Percentiles rank a stretch among this genome's conserved stretches.
These are phyloP conservation scores for Chaetomiaceae sp. DNA, from an alignment of 2,329 filamentous ascomycete species.

Conservation along the genomic window DNA sequence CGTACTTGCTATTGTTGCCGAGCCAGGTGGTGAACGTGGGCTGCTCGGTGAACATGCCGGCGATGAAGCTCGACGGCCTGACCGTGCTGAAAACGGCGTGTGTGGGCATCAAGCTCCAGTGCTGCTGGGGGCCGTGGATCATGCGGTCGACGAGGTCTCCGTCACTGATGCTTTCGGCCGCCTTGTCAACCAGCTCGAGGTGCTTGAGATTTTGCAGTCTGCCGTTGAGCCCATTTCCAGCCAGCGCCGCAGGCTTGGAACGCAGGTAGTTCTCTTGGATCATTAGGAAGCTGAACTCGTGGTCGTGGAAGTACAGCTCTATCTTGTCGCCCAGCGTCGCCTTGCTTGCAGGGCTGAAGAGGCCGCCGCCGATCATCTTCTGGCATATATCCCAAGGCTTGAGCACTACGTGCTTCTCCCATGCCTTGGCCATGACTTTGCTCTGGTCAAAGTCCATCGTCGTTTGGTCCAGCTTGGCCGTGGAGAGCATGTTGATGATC, in stretches of 20 bases:
- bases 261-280: conserved; percentile 96
- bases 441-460: conserved; percentile 79
- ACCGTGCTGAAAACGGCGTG: conserved; percentile 96
- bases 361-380: conserved; percentile 82
- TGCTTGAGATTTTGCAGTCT: conserved; percentile 72
- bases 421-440: conserved; percentile 93
- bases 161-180: conserved; percentile 94
- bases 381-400: conserved; percentile 98
- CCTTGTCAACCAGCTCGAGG: conserved; percentile 81
- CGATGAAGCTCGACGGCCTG: conserved; percentile 78
- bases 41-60: conserved; percentile 70
- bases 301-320: conserved; percentile 98
- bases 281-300: conserved; percentile 97
- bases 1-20: conserved; percentile 86
- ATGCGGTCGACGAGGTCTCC: conserved; percentile 94
- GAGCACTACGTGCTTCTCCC: conserved; percentile 95
- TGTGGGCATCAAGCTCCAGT: conserved; percentile 96
- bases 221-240: conserved; percentile 52
- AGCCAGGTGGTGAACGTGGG: conserved; percentile 83
- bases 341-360: conserved; percentile 80
- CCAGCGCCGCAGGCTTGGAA: conserved; percentile 67
- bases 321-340: conserved; percentile 94
- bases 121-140: conserved; percentile 97
- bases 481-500: conserved; percentile 97
- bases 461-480: conserved; percentile 80